phyloP scores from a whole-genome alignment of 169 alveolate species.

The Plasmodium yoelii region DNA sequence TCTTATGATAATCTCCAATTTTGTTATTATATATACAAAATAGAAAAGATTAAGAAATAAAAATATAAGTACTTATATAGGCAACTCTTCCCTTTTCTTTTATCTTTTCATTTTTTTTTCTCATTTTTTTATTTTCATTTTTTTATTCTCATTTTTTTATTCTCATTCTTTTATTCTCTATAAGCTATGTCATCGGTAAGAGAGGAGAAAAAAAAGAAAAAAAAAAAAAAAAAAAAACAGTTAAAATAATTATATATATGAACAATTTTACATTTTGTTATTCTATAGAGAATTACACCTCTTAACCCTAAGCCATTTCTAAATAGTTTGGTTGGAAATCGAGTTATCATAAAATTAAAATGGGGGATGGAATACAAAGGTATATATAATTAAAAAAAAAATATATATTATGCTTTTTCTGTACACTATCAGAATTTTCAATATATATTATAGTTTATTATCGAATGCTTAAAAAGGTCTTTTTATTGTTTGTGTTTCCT shows the following conservation, averaged over 20 bases:
- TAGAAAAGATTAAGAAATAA: not conserved
- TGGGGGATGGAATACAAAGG: slow-evolving; percentile 98
- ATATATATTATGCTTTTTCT: not conserved
- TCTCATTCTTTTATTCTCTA: not conserved
- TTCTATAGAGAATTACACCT: slow-evolving; percentile 84
- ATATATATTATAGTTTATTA: too few species aligned
- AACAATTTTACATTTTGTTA: not conserved
- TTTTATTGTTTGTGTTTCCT: too few species aligned
- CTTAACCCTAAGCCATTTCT: slow-evolving; percentile 96
- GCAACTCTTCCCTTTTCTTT: not conserved
- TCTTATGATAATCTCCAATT: too few species aligned
- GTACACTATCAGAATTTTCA: not conserved
- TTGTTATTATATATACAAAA: too few species aligned
- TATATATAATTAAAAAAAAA: slow-evolving; percentile 2
- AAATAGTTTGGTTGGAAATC: slow-evolving; percentile 90
- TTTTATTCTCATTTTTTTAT: too few species aligned
- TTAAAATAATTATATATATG: not conserved
- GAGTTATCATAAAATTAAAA: slow-evolving; percentile 92
- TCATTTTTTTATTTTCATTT: slow-evolving; percentile 13
- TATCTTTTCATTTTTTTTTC: not conserved
- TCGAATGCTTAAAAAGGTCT: too few species aligned
- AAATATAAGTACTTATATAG: not conserved
- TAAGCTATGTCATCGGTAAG: slow-evolving; percentile 70
- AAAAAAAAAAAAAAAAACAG: not conserved
- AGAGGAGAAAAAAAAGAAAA: not conserved